These are phyloP conservation scores for Agaricus bisporus DNA, from an alignment of 768 basidiomycete genomes.

Conservation along the genomic window DNA sequence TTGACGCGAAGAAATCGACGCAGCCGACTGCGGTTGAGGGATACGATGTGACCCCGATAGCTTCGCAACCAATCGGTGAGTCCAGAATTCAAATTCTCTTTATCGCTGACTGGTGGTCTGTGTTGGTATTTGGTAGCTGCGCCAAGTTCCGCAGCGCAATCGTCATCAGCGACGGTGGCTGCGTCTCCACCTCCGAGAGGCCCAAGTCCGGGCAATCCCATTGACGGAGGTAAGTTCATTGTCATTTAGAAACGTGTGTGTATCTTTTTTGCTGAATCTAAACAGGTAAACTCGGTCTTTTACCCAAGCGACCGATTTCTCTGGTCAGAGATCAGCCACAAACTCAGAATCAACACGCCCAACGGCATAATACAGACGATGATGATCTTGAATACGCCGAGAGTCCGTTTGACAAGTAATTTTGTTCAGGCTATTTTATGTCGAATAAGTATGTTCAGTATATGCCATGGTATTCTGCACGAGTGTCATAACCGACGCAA, in stretches of 20 bases:
- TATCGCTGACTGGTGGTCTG: background rate
- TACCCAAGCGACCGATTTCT: slow-evolving; percentile 73
- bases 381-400: slow-evolving; percentile 66
- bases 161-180: background rate
- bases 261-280: background rate
- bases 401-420: slow-evolving; percentile 58
- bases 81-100: background rate
- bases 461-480: background rate
- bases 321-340: slow-evolving; percentile 20
- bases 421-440: too few species aligned
- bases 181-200: slow-evolving; percentile 9
- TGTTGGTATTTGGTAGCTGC: background rate
- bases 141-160: background rate
- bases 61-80: slow-evolving; percentile 1
- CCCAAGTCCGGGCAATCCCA: slow-evolving; percentile 17
- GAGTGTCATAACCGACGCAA: background rate
- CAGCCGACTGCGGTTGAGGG: slow-evolving; percentile 12
- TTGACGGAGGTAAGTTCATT: slow-evolving; percentile 24
- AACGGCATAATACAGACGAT: slow-evolving; percentile 18
- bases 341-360: slow-evolving; percentile 13
- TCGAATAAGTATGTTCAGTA: background rate
- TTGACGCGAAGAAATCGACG: slow-evolving; percentile 4
- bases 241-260: background rate
- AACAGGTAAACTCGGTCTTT: slow-evolving; percentile 59
- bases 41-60: slow-evolving; percentile 14